Base-by-base conservation (phyloP, 768 basidiomycete species). In the Sporobolomyces roseus region DNA sequence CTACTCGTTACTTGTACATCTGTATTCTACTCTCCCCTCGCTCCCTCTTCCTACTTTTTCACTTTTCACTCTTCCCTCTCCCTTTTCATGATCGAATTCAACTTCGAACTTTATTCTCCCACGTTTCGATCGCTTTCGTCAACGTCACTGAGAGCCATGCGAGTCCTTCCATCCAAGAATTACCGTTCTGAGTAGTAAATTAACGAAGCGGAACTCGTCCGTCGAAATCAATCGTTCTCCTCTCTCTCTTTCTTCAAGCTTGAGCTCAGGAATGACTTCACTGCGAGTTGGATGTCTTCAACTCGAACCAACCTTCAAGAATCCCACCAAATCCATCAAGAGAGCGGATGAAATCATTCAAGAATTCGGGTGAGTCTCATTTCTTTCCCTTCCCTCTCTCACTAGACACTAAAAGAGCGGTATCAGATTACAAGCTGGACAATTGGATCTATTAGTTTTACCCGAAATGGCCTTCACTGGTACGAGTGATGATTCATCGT, bases 401-500 rank as follows among this genome's bases (percentile, higher is more conserved):
- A 3, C 25, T 36, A 16, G 55, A 19, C 12, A 9, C 6, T 9
- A 43, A 13, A 30, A 27, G 14, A 43, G 38, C 13, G 38, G 27
- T 4, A 32, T 58, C 25, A 13, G 36, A 13, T 25, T 41, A 17
- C 1, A 4, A 41, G 4, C 60, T 50, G 0, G 63, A 53, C 5
- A 4, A 19, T 41, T 74, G 16, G 75, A 76, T 46, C 23, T 76
- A 4, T 58, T 76, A 3, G 65, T 76, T 0, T 48, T 74, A 30
- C 75, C 75, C 1, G 75, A 76, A 50, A 74, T 76, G 72, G 75
- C 74, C 4, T 70, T 75, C 48, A 63, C 74, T 0, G 73, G 69
- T 67, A n/a, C n/a, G n/a, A n/a, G n/a, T n/a, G n/a, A n/a, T n/a
- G n/a, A n/a, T n/a, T n/a, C n/a, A n/a, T n/a, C n/a, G n/a, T n/a